A percentile compares a stretch with the other conserved stretches of the same genome.
phyloP scores from a whole-genome alignment of 768 basidiomycete genomes.

The Rhizopogon rudus region DNA sequence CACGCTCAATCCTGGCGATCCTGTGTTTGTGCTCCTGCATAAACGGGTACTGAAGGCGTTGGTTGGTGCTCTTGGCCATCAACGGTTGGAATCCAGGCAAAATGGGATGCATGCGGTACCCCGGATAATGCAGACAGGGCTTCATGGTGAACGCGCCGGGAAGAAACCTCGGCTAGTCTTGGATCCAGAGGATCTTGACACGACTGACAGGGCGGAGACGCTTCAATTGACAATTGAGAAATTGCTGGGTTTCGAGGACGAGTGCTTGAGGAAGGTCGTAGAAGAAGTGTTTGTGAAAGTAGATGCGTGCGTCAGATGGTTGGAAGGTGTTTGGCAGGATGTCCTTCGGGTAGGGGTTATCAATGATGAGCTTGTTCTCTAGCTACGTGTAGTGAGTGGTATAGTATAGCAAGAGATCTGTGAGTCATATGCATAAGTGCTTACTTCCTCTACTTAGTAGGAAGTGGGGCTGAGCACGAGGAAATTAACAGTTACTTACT shows the following conservation, averaged over 20 bases:
- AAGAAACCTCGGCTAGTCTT: constrained; percentile 25
- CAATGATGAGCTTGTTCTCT: not conserved
- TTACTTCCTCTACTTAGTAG: too few species aligned
- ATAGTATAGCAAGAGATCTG: too few species aligned
- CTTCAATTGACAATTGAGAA: not conserved
- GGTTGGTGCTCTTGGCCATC: constrained; percentile 15
- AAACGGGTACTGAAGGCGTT: constrained; percentile 47
- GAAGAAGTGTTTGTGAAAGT: constrained; percentile 38
- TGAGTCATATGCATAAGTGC: not conserved
- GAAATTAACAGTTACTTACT: too few species aligned
- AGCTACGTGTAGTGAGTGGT: not conserved
- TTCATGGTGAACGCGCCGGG: constrained; percentile 12
- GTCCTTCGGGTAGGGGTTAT: constrained; percentile 15
- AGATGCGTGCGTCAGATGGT: constrained; percentile 44
- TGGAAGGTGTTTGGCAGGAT: constrained; percentile 50
- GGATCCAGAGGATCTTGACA: constrained; percentile 17
- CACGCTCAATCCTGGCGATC: constrained; percentile 55
- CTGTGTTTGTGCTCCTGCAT: constrained; percentile 62
- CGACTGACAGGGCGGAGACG: not conserved
- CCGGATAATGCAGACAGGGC: constrained; percentile 28
- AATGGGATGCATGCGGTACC: constrained; percentile 7
- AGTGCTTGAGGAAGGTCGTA: constrained; percentile 41
- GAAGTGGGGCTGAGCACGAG: too few species aligned
- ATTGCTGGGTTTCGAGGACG: constrained; percentile 69
- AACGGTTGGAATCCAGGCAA: not conserved